A percentile compares a stretch with the other conserved stretches of the same genome.
Conservation (phyloP, 176 grass and related monocot genomes). For the Hordeum vulgare region MorexV3_pseudomolecules_assembly NC_058519.1:602906609-602907108, state of each 20-base stretch:
- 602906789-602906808: constrained; percentile 29
- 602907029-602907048: background rate
- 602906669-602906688: constrained; percentile 16
- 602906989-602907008: background rate
- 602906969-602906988: background rate
- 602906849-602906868: background rate
- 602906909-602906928: background rate
- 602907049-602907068: background rate
- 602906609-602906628: background rate
- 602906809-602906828: constrained; percentile 26
- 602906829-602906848: constrained; percentile 34
- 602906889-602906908: background rate
- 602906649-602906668: constrained; percentile 5
- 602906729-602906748: constrained; percentile 20
- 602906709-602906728: constrained; percentile 38
- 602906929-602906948: background rate
- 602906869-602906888: background rate
- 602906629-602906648: constrained; percentile 33
- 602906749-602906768: constrained; percentile 31
- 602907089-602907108: background rate
- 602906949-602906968: background rate
- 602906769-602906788: constrained; percentile 26
- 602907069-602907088: background rate
- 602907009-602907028: background rate
- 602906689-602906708: constrained; percentile 26